Evolutionary conservation across 2,329 filamentous ascomycete species (phyloP), one percentile per base, ranked within the genome.

Genomic region (Fonsecaea monophora): DNA sequence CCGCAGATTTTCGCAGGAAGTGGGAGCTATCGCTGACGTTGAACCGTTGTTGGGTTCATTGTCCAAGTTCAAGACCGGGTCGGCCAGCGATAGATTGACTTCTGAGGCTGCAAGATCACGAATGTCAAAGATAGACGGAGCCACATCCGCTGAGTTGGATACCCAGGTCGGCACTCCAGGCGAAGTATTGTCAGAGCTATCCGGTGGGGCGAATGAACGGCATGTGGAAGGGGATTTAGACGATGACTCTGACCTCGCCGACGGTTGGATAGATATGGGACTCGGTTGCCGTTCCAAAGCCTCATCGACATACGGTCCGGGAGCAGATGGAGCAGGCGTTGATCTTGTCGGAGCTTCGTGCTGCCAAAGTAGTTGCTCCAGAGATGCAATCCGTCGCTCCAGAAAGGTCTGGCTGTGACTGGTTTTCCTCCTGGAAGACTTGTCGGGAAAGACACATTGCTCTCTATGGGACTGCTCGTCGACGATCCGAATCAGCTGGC

Each of bases 381-480:
- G 50, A 3, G 50, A 53, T 32, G 50, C 21, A 34, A 53, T 18
- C 2, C 50, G 50, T 34, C 25, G n/a, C 13, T 53, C 50, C 13
- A 53, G 50, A 53, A 25, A 30, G 18, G 18, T 25, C 50, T 53
- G 8, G 50, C 30, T 25, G 21, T 53, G 50, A n/a, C 21, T 53
- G 1, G 12, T 32, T 18, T 53, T 53, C 18, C 15, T 25, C 3
- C 50, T 10, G 9, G 18, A n/a, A 8, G 50, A 30, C 18, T 53
- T 8, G 21, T 53, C 50, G 5, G 50, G 50, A 34, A 53, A 53
- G 50, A 30, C 21, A 15, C 50, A 53, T 32, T 53, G 18, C 50
- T 53, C 50, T 18, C 21, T 25, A 30, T 53, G 50, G 50, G 30
- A 18, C 50, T 53, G n/a, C 30, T 53, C 50, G 21, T 53, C 18